Conservation (phyloP, 768 basidiomycete genomes). For the Botryobasidium botryosum region DNA sequence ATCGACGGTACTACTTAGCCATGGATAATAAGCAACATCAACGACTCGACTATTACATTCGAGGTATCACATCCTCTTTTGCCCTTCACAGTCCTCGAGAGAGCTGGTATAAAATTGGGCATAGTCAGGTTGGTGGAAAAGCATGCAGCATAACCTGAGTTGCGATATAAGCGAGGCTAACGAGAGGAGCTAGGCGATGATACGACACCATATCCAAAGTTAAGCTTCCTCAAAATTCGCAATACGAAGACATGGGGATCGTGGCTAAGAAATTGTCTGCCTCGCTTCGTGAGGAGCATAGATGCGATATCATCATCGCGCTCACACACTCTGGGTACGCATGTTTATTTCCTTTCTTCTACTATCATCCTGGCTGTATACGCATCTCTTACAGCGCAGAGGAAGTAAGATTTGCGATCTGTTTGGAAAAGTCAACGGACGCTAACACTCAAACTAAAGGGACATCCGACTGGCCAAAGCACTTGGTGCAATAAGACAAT, state of each 20-base stretch:
- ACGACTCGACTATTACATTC: slow-evolving; percentile 48
- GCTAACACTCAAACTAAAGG: slow-evolving; percentile 23
- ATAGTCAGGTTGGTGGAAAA: slow-evolving; percentile 77
- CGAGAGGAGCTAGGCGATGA: slow-evolving; percentile 49
- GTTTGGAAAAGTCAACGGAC: no score
- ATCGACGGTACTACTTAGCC: slow-evolving; percentile 30
- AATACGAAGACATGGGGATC: slow-evolving; percentile 58
- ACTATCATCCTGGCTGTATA: neutral
- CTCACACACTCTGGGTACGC: slow-evolving; percentile 64
- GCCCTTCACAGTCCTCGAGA: slow-evolving; percentile 49
- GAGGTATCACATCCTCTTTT: slow-evolving; percentile 41
- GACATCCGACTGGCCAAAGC: slow-evolving; percentile 55
- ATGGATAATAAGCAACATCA: slow-evolving; percentile 80
- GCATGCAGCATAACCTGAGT: slow-evolving; percentile 29
- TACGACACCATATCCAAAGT: slow-evolving; percentile 72
- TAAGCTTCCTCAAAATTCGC: slow-evolving; percentile 69
- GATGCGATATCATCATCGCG: slow-evolving; percentile 70
- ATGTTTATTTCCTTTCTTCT: neutral
- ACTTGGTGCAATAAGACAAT: slow-evolving; percentile 40
- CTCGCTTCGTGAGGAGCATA: slow-evolving; percentile 48
- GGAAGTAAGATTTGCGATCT: slow-evolving; percentile 14
- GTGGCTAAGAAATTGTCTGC: slow-evolving; percentile 57
- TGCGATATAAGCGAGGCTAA: neutral
- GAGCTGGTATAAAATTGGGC: slow-evolving; percentile 54
- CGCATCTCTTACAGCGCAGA: slow-evolving; percentile 17